These are phyloP conservation scores for Aspergillus sojae DNA, from an alignment of 2,329 filamentous ascomycete species.

Conservation along the genomic window DNA sequence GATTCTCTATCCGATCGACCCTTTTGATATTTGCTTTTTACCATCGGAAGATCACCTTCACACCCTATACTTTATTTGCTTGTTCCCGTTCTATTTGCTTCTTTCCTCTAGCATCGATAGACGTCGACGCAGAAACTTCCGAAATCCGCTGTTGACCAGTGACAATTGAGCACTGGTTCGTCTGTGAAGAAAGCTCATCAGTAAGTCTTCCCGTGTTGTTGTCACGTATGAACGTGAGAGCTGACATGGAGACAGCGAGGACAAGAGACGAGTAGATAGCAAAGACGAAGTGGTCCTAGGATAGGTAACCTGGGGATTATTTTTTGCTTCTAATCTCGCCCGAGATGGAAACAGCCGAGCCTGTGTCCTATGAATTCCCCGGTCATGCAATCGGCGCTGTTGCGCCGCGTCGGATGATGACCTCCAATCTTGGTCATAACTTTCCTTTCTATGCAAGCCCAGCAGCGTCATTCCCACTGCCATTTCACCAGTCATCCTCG, in stretches of 20 bases:
- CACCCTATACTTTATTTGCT: conserved; percentile 21
- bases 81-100: conserved; percentile 18
- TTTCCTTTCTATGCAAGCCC: conserved; percentile 43
- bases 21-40: conserved; percentile 18
- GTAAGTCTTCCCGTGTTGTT: neutral
- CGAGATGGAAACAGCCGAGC: conserved; percentile 45
- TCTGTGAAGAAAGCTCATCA: neutral
- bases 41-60: conserved; percentile 12
- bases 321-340: neutral
- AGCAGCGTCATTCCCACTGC: conserved; percentile 39
- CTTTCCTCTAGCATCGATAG: conserved; percentile 10
- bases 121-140: neutral
- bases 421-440: conserved; percentile 34
- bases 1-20: neutral
- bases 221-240: neutral
- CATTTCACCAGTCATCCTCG: conserved; percentile 37
- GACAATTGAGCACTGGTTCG: neutral
- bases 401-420: conserved; percentile 41
- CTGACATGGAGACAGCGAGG: neutral
- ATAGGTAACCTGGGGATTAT: neutral
- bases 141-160: neutral
- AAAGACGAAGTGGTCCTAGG: neutral
- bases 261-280: neutral
- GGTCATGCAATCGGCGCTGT: conserved; percentile 40
- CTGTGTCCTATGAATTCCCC: conserved; percentile 44